Evolutionary conservation across 345 rosid species (phyloP).

Genomic region (Bretschneidera sinensis): DNA sequence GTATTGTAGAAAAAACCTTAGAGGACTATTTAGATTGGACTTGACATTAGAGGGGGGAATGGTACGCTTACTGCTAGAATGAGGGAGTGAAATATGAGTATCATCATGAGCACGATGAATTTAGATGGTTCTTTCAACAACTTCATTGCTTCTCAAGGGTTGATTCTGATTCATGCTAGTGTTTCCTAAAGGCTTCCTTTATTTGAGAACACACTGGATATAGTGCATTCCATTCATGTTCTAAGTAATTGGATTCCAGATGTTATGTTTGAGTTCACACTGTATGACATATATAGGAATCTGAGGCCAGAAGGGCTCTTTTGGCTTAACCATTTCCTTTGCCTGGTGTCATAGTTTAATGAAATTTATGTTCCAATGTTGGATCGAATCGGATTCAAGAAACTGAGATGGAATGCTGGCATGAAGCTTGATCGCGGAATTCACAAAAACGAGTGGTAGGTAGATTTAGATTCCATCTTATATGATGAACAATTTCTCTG

Average conservation of each 20-base stretch:
- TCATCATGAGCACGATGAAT: too few species aligned
- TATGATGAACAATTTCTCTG: neutral
- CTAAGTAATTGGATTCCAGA: conserved; percentile 49
- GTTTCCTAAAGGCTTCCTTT: conserved; percentile 50
- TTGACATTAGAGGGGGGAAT: conserved; percentile 42
- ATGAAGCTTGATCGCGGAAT: conserved; percentile 29
- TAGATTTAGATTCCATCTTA: too few species aligned
- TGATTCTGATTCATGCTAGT: conserved; percentile 40
- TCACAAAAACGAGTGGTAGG: conserved; percentile 32
- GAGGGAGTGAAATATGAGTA: conserved; percentile 48
- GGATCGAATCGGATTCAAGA: too few species aligned
- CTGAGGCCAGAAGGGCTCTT: conserved; percentile 51
- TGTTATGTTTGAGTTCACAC: conserved; percentile 37
- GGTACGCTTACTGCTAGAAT: conserved; percentile 57
- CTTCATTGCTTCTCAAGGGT: conserved; percentile 47
- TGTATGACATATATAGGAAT: conserved; percentile 46
- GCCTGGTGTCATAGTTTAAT: conserved; percentile 41
- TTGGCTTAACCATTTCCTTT: conserved; percentile 57
- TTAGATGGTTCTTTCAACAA: too few species aligned
- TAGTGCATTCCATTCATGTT: conserved; percentile 41
- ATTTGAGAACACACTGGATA: conserved; percentile 50
- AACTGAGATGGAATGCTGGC: too few species aligned
- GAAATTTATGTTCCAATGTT: too few species aligned
- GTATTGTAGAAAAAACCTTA: conserved; percentile 25
- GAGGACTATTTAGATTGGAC: conserved; percentile 37